Evolutionary conservation across 1,284 basidiomycete genomes (phyloP).

Genomic region (Cystobasidium slooffiae): DNA sequence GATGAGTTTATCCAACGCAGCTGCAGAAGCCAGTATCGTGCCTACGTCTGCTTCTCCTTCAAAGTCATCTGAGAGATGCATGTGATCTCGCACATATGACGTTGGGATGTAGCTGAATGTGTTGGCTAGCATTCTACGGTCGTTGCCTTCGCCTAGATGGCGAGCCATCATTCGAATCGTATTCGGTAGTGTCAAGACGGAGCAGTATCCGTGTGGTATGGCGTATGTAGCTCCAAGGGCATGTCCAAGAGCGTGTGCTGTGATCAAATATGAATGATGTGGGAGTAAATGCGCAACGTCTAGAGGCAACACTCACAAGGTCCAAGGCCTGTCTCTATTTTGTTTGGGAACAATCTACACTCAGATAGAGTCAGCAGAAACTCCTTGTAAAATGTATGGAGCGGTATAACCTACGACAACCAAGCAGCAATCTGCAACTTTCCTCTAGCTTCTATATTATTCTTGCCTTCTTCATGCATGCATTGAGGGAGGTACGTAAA

Average conservation of each 20-base stretch:
- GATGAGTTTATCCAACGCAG: slow-evolving; percentile 61
- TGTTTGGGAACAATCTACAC: slow-evolving; percentile 69
- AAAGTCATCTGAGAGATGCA: slow-evolving; percentile 1
- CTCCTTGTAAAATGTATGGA: background rate
- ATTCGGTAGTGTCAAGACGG: slow-evolving; percentile 71
- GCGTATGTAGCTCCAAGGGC: slow-evolving; percentile 73
- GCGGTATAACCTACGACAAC: slow-evolving; percentile 59
- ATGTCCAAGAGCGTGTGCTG: slow-evolving; percentile 59
- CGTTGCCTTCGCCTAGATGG: slow-evolving; percentile 66
- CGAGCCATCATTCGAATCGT: slow-evolving; percentile 38
- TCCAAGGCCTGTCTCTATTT: slow-evolving; percentile 66
- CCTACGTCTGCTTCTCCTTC: slow-evolving; percentile 14
- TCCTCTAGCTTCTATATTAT: slow-evolving; percentile 67
- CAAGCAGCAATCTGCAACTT: slow-evolving; percentile 74
- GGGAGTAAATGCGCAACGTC: background rate
- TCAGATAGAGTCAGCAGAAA: background rate
- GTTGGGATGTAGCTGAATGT: slow-evolving; percentile 60
- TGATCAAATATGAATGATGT: background rate
- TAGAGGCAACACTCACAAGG: slow-evolving; percentile 42
- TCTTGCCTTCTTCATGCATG: slow-evolving; percentile 63
- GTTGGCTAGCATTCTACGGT: slow-evolving; percentile 61
- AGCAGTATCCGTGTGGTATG: slow-evolving; percentile 81
- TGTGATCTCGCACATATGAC: slow-evolving; percentile 8
- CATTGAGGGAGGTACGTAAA: slow-evolving; percentile 72
- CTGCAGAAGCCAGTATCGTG: slow-evolving; percentile 22